phyloP scores from a whole-genome alignment of 495 filamentous ascomycete species.

The Hypoxylon perforatum region DNA sequence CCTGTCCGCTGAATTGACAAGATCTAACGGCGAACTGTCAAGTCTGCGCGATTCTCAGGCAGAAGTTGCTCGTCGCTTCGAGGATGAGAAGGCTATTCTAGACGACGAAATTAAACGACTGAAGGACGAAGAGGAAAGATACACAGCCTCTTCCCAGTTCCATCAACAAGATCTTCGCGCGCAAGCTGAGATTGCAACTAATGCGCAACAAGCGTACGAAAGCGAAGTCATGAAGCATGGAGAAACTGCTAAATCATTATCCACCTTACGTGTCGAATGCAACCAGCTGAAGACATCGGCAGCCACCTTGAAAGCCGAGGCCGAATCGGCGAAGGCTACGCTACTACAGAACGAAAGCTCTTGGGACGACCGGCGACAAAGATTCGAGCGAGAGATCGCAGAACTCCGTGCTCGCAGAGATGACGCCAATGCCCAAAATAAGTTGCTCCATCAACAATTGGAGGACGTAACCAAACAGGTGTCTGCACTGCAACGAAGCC shows the following conservation, averaged over 20 bases:
- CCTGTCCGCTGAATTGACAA: slow-evolving; percentile 79
- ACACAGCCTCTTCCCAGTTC: slow-evolving; percentile 77
- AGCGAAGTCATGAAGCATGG: slow-evolving; percentile 92
- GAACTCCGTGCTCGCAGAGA: slow-evolving; percentile 82
- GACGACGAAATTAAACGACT: slow-evolving; percentile 82
- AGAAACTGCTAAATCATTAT: slow-evolving; percentile 85
- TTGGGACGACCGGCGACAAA: slow-evolving; percentile 82
- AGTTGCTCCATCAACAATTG: slow-evolving; percentile 85
- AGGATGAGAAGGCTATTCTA: slow-evolving; percentile 80
- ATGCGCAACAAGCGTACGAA: slow-evolving; percentile 95
- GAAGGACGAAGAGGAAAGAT: slow-evolving; percentile 85
- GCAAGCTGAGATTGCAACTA: slow-evolving; percentile 91
- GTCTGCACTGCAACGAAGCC: slow-evolving; percentile 76
- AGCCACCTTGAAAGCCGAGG: slow-evolving; percentile 75
- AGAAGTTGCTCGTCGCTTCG: slow-evolving; percentile 74
- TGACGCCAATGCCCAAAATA: slow-evolving; percentile 85
- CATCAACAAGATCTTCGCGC: slow-evolving; percentile 91
- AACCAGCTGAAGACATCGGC: slow-evolving; percentile 83
- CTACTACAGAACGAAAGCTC: slow-evolving; percentile 84
- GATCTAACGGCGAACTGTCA: slow-evolving; percentile 81
- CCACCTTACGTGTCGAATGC: slow-evolving; percentile 79
- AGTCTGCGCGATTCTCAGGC: slow-evolving; percentile 79
- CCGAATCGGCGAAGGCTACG: slow-evolving; percentile 81
- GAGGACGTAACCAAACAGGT: slow-evolving; percentile 85
- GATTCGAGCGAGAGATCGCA: slow-evolving; percentile 82